Evolutionary conservation across 2,329 filamentous ascomycete species (phyloP).

Genomic region (Penicillium palitans): DNA sequence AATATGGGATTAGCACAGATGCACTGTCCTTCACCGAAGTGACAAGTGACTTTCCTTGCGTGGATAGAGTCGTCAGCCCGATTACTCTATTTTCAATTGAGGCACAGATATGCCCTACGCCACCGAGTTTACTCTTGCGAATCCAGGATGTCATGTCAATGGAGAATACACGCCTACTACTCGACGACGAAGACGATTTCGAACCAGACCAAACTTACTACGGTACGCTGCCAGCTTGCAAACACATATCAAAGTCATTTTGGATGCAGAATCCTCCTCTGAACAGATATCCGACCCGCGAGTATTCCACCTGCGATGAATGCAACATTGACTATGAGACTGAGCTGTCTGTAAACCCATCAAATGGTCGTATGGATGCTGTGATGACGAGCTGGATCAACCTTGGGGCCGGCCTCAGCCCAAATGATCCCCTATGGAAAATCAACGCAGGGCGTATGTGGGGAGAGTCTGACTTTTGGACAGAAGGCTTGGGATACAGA

Average conservation of each 20-base stretch:
- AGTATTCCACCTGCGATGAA: neutral
- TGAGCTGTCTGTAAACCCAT: neutral
- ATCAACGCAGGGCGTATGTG: neutral
- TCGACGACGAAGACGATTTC: no score
- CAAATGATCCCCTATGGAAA: neutral
- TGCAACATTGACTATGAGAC: neutral
- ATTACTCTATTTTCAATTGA: neutral
- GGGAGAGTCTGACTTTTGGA: no score
- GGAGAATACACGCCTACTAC: no score
- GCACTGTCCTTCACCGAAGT: neutral
- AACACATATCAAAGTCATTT: neutral
- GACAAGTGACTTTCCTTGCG: rapidly evolving
- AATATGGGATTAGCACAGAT: neutral
- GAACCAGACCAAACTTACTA: no score
- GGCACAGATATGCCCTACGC: neutral
- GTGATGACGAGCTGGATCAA: neutral
- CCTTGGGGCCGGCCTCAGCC: neutral
- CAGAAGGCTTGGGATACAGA: no score
- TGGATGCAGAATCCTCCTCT: neutral
- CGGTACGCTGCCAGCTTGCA: neutral
- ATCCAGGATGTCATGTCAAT: neutral
- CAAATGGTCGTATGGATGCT: neutral
- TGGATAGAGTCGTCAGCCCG: no score
- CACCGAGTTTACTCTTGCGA: neutral
- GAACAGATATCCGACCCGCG: neutral